Conservation (phyloP, 371 early-diverging fungal species). For the Mucor ambiguus region DNA sequence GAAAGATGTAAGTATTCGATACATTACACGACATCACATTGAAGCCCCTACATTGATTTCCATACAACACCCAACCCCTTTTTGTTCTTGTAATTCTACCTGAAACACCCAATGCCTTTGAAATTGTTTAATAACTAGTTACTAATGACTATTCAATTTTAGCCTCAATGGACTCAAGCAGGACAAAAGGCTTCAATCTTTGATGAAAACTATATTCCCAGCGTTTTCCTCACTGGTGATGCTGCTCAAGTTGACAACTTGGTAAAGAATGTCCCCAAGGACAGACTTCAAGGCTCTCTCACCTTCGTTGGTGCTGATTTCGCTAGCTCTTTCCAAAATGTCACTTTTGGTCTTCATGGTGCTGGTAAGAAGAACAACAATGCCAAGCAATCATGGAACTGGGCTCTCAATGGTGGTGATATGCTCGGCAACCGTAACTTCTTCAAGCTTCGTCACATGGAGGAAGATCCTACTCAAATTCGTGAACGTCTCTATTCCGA, state of each 20-base stretch:
- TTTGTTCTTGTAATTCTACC: neutral
- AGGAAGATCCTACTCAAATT: constrained; percentile 63
- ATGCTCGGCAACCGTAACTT: constrained; percentile 44
- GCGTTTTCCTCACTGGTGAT: constrained; percentile 47
- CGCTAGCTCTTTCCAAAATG: constrained; percentile 40
- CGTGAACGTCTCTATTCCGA: constrained; percentile 62
- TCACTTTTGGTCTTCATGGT: constrained; percentile 51
- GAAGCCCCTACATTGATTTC: neutral
- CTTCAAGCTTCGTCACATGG: constrained; percentile 61
- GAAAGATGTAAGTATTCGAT: constrained; percentile 23
- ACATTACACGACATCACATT: neutral
- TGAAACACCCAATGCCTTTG: neutral
- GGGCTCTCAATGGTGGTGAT: constrained; percentile 36
- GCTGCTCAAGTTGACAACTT: constrained; percentile 27
- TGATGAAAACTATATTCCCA: constrained; percentile 57
- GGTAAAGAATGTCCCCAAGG: constrained; percentile 30
- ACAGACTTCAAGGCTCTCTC: constrained; percentile 30
- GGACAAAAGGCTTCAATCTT: constrained; percentile 44
- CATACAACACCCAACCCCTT: no score
- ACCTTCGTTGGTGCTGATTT: constrained; percentile 51
- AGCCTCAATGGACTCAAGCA: constrained; percentile 57
- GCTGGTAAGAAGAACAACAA: constrained; percentile 60
- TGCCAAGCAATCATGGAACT: constrained; percentile 63
- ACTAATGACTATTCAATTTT: constrained; percentile 5
- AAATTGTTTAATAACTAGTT: neutral